Conservation (phyloP, 495 filamentous ascomycete genomes). For the Delitschia confertaspora region DNA sequence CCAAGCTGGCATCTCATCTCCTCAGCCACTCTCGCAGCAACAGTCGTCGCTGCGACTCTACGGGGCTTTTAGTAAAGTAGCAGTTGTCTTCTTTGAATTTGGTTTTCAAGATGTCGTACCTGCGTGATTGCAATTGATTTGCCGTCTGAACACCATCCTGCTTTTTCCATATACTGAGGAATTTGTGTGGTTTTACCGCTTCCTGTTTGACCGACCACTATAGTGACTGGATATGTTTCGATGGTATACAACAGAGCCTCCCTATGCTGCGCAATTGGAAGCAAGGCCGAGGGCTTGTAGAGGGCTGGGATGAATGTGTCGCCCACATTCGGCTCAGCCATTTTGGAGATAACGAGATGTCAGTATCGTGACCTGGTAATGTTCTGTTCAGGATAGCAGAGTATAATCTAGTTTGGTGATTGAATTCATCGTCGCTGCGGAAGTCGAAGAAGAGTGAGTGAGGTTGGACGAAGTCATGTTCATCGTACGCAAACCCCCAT, state of each 20-base stretch:
- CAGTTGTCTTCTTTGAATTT: too few relatives aligned
- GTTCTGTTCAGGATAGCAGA: too few relatives aligned
- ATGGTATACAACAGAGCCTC: conserved; percentile 37
- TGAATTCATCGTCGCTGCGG: too few relatives aligned
- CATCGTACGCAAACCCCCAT: too few relatives aligned
- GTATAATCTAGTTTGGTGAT: too few relatives aligned
- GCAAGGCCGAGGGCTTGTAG: conserved; percentile 35
- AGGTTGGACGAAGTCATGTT: too few relatives aligned
- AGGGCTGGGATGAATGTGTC: conserved; percentile 27
- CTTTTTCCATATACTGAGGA: conserved; percentile 38
- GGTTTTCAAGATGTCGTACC: conserved; percentile 41
- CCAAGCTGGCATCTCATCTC: conserved; percentile 87
- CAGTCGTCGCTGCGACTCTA: conserved; percentile 84
- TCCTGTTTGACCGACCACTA: conserved; percentile 38
- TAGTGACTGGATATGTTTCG: conserved; percentile 37
- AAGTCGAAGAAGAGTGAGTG: too few relatives aligned
- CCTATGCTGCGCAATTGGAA: conserved; percentile 38
- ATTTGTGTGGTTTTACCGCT: conserved; percentile 44
- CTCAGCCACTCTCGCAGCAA: conserved; percentile 83
- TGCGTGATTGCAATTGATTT: conserved; percentile 87
- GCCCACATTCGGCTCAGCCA: conserved; percentile 1
- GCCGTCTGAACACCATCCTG: conserved; percentile 79
- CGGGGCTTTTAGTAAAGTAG: conserved; percentile 64
- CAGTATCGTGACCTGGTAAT: too few relatives aligned
- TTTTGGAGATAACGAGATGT: not conserved